Base-by-base conservation (phyloP, 2,329 filamentous ascomycete species). In the Scortechinia acanthostroma region DNA sequence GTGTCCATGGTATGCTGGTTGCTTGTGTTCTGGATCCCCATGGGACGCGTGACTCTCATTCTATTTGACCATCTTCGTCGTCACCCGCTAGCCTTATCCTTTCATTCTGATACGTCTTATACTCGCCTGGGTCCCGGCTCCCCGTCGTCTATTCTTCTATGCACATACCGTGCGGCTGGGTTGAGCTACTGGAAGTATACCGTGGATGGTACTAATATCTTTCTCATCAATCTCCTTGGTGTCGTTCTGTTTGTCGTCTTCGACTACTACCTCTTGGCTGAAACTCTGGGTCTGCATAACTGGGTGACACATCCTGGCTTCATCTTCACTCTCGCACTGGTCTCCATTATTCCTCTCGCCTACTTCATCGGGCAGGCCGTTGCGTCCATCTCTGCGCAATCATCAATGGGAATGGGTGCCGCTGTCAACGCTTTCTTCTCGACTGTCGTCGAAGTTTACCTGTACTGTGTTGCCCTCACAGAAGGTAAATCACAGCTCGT, bases 151-250 rank as follows among this genome's bases (percentile, higher is more conserved):
- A 91, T 98, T 49, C 72, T 98, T 16, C 75, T 98, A 23, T 98
- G 93, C 74, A 98, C 93, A 4, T 98, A 98, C 66, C 86, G 94
- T 47, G 93, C 93, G 37, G 91, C 94, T 13, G 93, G 93, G 13
- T 74, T 82, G 53, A 91, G 91, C 63, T 98, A 98, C 70, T 98
- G 94, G 91, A 98, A 98, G 67, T 98, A 98, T 66, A 98, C 93
- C 3, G 75, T 98, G 47, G 93, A 98, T 59, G 94, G 93, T 46
- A 98, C 93, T 49, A 98, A 98, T 66, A 95, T 98, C 59, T 97
- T 98, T 68, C 80, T 98, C 52, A 96, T 98, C 71, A 98, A 98
- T 61, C 77, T 98, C 47, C 88, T 97, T 68, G 86, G 81, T 13
- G 79, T 98, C 16, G 93, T 98, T n/a, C 69, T 88, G 20, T 96